Evolutionary conservation across 2,329 filamentous ascomycete genomes (phyloP), one percentile per base, ranked within the genome.

Genomic region (Ceratocystiopsis sp.): DNA sequence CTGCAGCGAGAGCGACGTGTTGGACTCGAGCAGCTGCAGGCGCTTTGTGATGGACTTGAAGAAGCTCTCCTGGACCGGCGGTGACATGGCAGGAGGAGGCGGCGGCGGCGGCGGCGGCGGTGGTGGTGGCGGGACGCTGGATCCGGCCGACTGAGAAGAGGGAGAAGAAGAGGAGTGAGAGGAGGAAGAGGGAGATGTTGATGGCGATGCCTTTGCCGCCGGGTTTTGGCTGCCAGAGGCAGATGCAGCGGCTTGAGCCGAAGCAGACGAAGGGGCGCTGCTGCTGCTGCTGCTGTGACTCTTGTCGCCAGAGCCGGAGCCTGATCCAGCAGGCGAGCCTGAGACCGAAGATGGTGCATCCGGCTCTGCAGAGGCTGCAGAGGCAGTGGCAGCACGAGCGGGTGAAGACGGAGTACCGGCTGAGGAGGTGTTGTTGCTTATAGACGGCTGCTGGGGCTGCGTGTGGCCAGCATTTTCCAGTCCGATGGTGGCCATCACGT

Each of bases 31-130:
- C 52, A 87, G 78, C 50, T 89, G 84, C 5, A 98, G 70, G 1
- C 91, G 83, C 60, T 96, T 96, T 49, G 87, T 85, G 10, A 96
- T 80, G 4, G 86, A 84, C 59, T 96, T 96, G 71, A 95, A 98
- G 61, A 98, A 96, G 2, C 84, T 91, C 57, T 98, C 91, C 59
- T 98, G 91, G 1, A 93, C 91, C 2, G 25, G 25, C 9, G 25
- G 25, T 8, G 25, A 29, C 25, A 29, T 29, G 0, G 87, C 86
- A 2, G 89, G 87, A 1, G 77, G 70, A 60, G 9, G 57, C 16
- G 41, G 40, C 33, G 37, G 43, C 13, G 18, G 42, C 10, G 1
- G 38, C 9, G 15, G 38, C 36, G 10, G 47, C 32, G 1, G 45
- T 18, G 10, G 45, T 33, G 11, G 38, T 33, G 14, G 42, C 17